Evolutionary conservation across 2,329 filamentous ascomycete genomes (phyloP), one percentile per base, ranked within the genome.

Genomic region (Dactylellina sp.): DNA sequence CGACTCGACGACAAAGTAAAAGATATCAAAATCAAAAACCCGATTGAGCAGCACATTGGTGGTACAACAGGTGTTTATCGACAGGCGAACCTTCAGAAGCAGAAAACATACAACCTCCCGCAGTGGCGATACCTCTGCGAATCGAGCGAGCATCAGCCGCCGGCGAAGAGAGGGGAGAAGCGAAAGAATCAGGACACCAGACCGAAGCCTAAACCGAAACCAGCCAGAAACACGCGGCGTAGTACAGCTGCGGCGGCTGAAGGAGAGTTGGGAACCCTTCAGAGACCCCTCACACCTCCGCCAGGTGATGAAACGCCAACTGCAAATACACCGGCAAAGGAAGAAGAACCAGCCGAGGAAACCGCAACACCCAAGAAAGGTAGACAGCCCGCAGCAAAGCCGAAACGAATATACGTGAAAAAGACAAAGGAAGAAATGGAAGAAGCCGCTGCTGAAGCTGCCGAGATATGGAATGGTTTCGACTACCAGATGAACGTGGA

Each of bases 41-140:
- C 95, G 2, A 98, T 99, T 80, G 97, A 93, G 80, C 95, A 99
- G 81, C 95, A 99, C 79, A 99, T 99, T 79, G 94, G 96, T 85
- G 95, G 95, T 44, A 92, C 91, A 57, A 92, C 94, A 80, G 96
- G 95, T 65, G 96, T 92, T 65, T 99, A 97, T 80, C 94, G 94
- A 37, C 95, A 99, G 81, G 92, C 95, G 79, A 99, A 99, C 80
- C 93, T 99, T 71, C 89, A 98, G 79, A 96, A 97, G 82, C 92
- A 96, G 80, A 88, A 95, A 80, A 93, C 93, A 12, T 99, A 99
- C 83, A 99, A 97, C 78, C 85, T 99, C 2, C 94, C 94, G 0
- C 93, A 99, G 81, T 99, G 95, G 95, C 92, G 93, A 77, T 87
- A 91, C 63, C 85, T 98, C 40, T 97, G 93, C 80, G 91, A 97